Evolutionary conservation across 129 eudicot genomes (phyloP).

Genomic region (Mikania micrantha): DNA sequence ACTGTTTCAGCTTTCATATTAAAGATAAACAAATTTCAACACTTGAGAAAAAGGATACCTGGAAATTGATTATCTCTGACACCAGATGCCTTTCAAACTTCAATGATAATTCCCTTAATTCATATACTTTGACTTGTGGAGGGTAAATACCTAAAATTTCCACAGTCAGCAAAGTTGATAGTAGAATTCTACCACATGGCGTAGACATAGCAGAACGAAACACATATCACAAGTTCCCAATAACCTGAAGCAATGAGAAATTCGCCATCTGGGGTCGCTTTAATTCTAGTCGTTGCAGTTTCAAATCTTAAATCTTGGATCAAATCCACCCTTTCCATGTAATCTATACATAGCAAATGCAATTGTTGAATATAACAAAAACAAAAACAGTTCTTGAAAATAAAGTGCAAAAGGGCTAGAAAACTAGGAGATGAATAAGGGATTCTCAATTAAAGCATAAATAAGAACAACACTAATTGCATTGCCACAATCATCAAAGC

Average conservation of each 20-base stretch:
- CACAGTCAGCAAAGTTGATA: constrained; percentile 1
- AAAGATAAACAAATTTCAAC: not conserved
- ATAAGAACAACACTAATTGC: too few relatives aligned
- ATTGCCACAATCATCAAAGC: too few relatives aligned
- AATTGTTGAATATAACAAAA: not conserved
- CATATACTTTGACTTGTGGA: constrained; percentile 92
- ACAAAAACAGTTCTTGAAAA: not conserved
- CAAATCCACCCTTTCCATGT: constrained; percentile 73
- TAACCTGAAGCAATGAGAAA: constrained; percentile 94
- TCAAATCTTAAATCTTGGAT: constrained; percentile 93
- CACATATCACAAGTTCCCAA: constrained; percentile 6
- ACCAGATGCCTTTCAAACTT: constrained; percentile 88
- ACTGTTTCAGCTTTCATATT: not conserved
- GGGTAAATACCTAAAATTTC: constrained; percentile 75
- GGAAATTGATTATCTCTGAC: constrained; percentile 63
- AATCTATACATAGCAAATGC: constrained; percentile 36
- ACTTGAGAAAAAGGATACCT: constrained; percentile 26
- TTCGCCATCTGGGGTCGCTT: constrained; percentile 88
- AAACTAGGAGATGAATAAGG: too few relatives aligned
- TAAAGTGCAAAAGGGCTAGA: too few relatives aligned
- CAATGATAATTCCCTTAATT: constrained; percentile 65
- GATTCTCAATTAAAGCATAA: not conserved
- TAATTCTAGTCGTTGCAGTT: constrained; percentile 80
- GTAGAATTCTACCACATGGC: constrained; percentile 14
- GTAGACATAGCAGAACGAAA: constrained; percentile 14